A percentile compares a stretch with the other conserved stretches of the same genome.
phyloP scores from a whole-genome alignment of 208 protist genomes.

The Vickermania spadyakhi region DNA sequence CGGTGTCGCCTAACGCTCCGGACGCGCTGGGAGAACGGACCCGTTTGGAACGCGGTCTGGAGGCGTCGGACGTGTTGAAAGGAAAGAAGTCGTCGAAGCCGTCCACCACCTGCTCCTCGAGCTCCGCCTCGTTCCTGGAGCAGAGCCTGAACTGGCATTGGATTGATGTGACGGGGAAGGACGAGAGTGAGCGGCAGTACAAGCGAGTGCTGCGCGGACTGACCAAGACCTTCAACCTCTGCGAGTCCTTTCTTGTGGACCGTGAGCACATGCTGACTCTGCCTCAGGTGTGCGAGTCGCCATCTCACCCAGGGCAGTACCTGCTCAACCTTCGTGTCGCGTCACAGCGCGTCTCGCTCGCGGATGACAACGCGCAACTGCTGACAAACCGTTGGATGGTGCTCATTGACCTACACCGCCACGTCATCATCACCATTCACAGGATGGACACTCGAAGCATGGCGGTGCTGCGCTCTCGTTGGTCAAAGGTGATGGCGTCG shows the following conservation, averaged over 20 bases:
- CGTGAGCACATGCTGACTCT: constrained; percentile 70
- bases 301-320: constrained; percentile 62
- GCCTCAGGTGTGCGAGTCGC: constrained; percentile 66
- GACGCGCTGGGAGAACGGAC: not conserved
- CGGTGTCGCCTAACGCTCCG: not conserved
- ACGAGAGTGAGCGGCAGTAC: constrained; percentile 45
- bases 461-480: constrained; percentile 57
- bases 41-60: not conserved
- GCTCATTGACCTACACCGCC: constrained; percentile 63
- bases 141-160: constrained; percentile 87
- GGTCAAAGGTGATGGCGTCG: constrained; percentile 46
- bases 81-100: not conserved
- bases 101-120: constrained; percentile 11
- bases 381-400: constrained; percentile 84
- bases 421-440: constrained; percentile 78
- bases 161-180: constrained; percentile 73
- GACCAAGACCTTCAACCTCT: constrained; percentile 60
- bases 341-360: constrained; percentile 59
- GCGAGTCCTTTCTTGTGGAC: constrained; percentile 67
- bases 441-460: constrained; percentile 62
- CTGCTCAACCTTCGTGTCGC: constrained; percentile 75
- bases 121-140: constrained; percentile 45
- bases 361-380: constrained; percentile 64
- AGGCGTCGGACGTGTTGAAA: not conserved
- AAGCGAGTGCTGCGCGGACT: constrained; percentile 45